phyloP scores from a whole-genome alignment of 129 eudicot genomes.

The Lactuca sativa region DNA sequence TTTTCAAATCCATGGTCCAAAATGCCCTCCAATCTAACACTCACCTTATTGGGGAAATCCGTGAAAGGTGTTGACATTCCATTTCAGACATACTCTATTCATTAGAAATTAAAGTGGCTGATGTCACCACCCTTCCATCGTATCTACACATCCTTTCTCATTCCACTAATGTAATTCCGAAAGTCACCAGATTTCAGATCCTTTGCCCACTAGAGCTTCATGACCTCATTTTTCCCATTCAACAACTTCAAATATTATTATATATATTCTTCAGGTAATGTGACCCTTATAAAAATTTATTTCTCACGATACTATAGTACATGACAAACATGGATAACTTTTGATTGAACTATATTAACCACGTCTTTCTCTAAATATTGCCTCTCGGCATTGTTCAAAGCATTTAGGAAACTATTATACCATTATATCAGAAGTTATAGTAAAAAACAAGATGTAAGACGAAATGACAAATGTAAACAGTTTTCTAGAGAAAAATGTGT shows the following conservation, averaged over 20 bases:
- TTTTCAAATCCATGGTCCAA: slow-evolving; percentile 52
- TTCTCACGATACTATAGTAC: neutral
- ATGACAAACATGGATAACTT: slow-evolving; percentile 70
- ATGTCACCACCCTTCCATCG: slow-evolving; percentile 70
- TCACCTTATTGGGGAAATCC: slow-evolving; percentile 62
- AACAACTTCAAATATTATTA: slow-evolving; percentile 44
- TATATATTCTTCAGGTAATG: neutral
- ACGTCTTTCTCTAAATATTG: slow-evolving; percentile 70
- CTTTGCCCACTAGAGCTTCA: slow-evolving; percentile 60
- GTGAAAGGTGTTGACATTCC: slow-evolving; percentile 25
- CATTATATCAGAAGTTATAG: slow-evolving; percentile 70
- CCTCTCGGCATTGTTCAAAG: slow-evolving; percentile 64
- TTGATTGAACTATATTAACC: slow-evolving; percentile 67
- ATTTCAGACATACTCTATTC: neutral
- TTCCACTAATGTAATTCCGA: slow-evolving; percentile 43
- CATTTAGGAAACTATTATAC: slow-evolving; percentile 68
- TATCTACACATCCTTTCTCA: slow-evolving; percentile 43
- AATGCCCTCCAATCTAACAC: slow-evolving; percentile 55
- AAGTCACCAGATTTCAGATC: slow-evolving; percentile 78
- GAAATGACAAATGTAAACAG: too few species aligned
- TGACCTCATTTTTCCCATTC: slow-evolving; percentile 72
- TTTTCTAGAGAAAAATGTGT: neutral
- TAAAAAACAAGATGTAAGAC: slow-evolving; percentile 27
- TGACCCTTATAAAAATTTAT: slow-evolving; percentile 7
- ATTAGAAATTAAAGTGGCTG: slow-evolving; percentile 49